These are phyloP conservation scores for Trichomonascaceae sp. DNA, from an alignment of 1,139 yeast genomes.

Conservation along the genomic window DNA sequence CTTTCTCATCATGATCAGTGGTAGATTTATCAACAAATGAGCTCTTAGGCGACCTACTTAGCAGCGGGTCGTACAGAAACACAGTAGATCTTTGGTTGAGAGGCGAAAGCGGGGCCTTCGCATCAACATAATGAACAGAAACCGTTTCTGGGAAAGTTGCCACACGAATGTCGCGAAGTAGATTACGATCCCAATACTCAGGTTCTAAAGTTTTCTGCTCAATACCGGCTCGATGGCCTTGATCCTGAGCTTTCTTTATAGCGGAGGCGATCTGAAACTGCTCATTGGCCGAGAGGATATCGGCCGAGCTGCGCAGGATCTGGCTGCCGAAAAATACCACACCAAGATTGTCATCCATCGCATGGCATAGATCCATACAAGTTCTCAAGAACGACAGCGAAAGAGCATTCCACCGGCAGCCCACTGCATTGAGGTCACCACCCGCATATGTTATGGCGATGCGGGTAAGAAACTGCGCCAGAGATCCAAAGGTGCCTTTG, in stretches of 20 bases:
- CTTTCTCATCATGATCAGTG: constrained; percentile 3
- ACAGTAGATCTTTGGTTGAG: constrained; percentile 6
- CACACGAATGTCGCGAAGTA: constrained; percentile 38
- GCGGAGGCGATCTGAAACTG: constrained; percentile 27
- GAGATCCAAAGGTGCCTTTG: constrained; percentile 7
- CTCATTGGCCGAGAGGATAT: constrained; percentile 37
- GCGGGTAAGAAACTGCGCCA: constrained; percentile 19
- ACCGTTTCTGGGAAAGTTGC: constrained; percentile 17
- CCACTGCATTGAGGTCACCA: constrained; percentile 17
- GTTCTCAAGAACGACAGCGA: constrained; percentile 45
- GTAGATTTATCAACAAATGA: constrained; percentile 12
- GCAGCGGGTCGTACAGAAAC: constrained; percentile 31
- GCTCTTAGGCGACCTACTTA: background rate
- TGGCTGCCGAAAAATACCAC: constrained; percentile 37
- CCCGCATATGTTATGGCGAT: constrained; percentile 21
- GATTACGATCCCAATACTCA: constrained; percentile 58
- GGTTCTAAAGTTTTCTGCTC: constrained; percentile 15
- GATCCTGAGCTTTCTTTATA: constrained; percentile 19
- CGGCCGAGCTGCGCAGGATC: constrained; percentile 40
- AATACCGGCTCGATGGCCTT: constrained; percentile 16
- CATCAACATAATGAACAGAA: background rate
- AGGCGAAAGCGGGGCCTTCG: constrained; percentile 2
- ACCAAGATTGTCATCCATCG: constrained; percentile 34
- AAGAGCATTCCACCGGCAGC: constrained; percentile 41
- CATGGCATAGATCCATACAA: constrained; percentile 42